Conservation (phyloP, 1,284 basidiomycete genomes). For the Vanrija pseudolonga region DNA sequence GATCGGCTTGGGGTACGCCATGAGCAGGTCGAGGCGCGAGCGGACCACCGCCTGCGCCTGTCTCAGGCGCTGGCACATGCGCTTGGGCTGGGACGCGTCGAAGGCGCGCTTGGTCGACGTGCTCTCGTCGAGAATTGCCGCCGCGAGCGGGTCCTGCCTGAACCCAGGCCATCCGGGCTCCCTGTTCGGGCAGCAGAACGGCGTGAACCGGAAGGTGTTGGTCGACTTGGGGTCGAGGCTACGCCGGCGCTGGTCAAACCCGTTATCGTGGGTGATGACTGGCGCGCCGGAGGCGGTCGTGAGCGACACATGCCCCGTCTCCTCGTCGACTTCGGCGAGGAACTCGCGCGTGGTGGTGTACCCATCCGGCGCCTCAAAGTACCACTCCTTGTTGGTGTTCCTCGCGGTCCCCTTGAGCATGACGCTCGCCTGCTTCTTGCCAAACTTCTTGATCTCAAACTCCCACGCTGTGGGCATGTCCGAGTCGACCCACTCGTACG, state of each 20-base stretch:
- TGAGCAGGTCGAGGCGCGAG: slow-evolving; percentile 13
- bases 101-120: slow-evolving; percentile 14
- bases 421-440: neutral
- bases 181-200: slow-evolving; percentile 27
- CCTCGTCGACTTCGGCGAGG: slow-evolving; percentile 1
- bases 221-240: neutral
- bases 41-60: slow-evolving; percentile 9
- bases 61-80: slow-evolving; percentile 19
- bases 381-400: neutral
- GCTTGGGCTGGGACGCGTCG: slow-evolving; percentile 18
- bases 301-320: slow-evolving; percentile 11
- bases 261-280: neutral
- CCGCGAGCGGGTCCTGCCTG: slow-evolving; percentile 30
- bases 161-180: slow-evolving; percentile 32
- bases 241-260: neutral
- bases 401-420: neutral
- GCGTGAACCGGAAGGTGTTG: slow-evolving; percentile 19
- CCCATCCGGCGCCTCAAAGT: slow-evolving; percentile 1
- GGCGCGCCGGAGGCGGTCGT: neutral
- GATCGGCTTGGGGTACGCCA: slow-evolving; percentile 3
- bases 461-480: slow-evolving; percentile 22
- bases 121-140: slow-evolving; percentile 20
- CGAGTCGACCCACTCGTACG: slow-evolving; percentile 20
- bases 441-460: slow-evolving; percentile 13
- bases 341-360: neutral